These are phyloP conservation scores for Solanum hybrid DNA, from an alignment of 305 asterid genomes.

Conservation along the genomic window DNA sequence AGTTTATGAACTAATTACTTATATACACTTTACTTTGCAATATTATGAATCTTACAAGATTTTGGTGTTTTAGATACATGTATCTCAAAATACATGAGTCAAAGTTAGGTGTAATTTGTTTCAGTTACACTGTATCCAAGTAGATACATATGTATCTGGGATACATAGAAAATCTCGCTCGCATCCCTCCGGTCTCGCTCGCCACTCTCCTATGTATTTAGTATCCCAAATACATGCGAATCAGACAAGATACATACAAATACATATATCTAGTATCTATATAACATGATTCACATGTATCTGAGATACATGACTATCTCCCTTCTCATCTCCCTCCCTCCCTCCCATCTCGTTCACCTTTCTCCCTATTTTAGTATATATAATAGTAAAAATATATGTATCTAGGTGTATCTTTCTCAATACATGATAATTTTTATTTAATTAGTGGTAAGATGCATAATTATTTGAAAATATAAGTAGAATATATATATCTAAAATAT, in stretches of 20 bases:
- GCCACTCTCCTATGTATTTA: background rate
- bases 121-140: background rate
- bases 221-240: background rate
- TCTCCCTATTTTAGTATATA: background rate
- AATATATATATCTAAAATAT: no score
- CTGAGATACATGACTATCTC: no score
- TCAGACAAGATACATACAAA: no score
- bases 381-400: no score
- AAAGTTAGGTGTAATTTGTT: no score
- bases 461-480: no score
- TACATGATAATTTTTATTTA: no score
- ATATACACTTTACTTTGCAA: background rate
- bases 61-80: no score
- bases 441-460: background rate
- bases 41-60: no score
- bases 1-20: background rate
- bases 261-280: background rate
- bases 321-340: fast-evolving
- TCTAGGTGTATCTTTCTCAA: background rate
- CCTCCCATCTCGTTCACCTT: no score
- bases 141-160: background rate
- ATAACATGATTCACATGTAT: no score
- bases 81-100: background rate
- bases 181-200: fast-evolving
- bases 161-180: background rate